A percentile compares a stretch with the other conserved stretches of the same genome.
phyloP scores from a whole-genome alignment of 192 early-diverging fungal genomes.

The Chytriomyces hyalinus region DNA sequence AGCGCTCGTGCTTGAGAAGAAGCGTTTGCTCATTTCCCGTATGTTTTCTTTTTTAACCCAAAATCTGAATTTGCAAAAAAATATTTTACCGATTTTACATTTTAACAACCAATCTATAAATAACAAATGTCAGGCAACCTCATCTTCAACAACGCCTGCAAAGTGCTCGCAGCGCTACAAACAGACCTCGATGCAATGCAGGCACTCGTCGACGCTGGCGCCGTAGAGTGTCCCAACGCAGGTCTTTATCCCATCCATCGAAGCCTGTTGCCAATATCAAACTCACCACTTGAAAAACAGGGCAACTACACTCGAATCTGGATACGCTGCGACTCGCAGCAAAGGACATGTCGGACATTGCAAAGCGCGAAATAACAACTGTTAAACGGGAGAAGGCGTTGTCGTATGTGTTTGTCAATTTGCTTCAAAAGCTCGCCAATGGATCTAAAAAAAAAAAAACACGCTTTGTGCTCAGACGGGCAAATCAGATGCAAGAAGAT shows the following conservation, averaged over 20 bases:
- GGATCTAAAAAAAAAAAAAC: not conserved
- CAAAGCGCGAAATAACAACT: constrained; percentile 51
- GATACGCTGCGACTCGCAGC: constrained; percentile 44
- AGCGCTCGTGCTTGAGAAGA: constrained; percentile 5
- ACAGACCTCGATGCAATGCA: constrained; percentile 45
- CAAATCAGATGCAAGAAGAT: constrained; percentile 46
- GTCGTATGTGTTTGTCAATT: constrained; percentile 39
- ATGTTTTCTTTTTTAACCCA: no score
- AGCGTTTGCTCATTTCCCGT: not conserved
- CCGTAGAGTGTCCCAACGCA: constrained; percentile 8
- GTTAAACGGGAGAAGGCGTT: constrained; percentile 55
- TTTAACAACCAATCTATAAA: no score
- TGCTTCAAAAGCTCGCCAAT: not conserved
- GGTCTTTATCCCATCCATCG: not conserved
- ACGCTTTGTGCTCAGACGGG: constrained; percentile 34
- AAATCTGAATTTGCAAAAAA: no score
- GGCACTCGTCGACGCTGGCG: constrained; percentile 33
- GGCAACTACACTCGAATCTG: constrained; percentile 45
- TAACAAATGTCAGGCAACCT: constrained; percentile 43
- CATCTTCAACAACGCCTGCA: constrained; percentile 48
- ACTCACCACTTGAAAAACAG: not conserved
- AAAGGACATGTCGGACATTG: constrained; percentile 51
- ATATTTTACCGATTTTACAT: no score
- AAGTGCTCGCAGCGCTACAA: constrained; percentile 40
- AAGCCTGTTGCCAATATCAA: not conserved